These are phyloP conservation scores for Cucumis hystrix DNA, from an alignment of 306 rosid species.

Conservation along the genomic window DNA sequence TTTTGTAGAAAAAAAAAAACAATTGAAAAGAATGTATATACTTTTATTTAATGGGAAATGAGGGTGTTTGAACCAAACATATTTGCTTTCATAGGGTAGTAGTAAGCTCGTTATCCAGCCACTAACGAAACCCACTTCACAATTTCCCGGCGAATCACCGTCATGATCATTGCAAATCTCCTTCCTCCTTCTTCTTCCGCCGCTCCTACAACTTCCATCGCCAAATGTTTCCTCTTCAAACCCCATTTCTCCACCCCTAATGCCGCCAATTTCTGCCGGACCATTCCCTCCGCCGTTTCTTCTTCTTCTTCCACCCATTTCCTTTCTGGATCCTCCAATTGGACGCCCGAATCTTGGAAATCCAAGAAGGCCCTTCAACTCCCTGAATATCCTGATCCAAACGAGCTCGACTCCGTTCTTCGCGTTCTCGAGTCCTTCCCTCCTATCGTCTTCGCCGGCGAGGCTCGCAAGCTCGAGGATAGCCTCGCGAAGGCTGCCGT, in stretches of 20 bases:
- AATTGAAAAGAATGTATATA: neutral
- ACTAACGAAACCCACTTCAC: neutral
- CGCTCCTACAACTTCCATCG: neutral
- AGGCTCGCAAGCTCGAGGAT: constrained; percentile 25
- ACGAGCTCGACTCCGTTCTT: constrained; percentile 21
- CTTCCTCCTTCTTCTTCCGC: neutral
- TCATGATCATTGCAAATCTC: neutral
- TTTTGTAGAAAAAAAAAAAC: too few relatives aligned
- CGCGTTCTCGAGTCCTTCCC: constrained; percentile 22
- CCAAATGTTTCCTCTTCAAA: neutral
- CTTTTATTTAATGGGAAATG: neutral
- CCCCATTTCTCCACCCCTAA: neutral
- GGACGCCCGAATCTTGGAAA: constrained; percentile 29
- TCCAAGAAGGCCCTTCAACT: constrained; percentile 26
- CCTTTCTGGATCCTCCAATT: neutral
- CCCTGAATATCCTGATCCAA: constrained; percentile 22
- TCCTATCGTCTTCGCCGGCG: constrained; percentile 30
- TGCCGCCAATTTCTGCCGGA: neutral
- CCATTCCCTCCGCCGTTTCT: neutral
- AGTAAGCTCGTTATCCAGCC: neutral
- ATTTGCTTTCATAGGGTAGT: neutral
- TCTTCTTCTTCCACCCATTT: neutral
- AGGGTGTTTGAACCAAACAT: neutral
- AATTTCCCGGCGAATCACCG: neutral
- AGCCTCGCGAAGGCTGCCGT: constrained; percentile 27